Conservation (phyloP, 1,139 yeast species). For the Yamadazyma diddensiae region DNA sequence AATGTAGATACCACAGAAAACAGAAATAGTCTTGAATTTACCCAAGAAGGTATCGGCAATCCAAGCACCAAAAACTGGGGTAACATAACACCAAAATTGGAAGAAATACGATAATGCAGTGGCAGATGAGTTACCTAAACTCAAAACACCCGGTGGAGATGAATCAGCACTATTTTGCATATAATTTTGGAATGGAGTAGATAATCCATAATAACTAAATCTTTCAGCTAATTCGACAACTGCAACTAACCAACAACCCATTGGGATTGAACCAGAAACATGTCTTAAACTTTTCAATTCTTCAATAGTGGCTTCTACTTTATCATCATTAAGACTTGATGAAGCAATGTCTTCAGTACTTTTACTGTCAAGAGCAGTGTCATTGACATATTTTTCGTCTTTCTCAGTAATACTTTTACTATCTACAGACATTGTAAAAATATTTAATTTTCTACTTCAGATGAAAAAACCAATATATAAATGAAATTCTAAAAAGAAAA, state of each 20-base stretch:
- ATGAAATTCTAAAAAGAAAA: background rate
- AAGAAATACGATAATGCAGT: constrained; percentile 73
- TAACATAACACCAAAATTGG: constrained; percentile 80
- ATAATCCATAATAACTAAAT: constrained; percentile 78
- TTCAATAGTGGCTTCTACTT: constrained; percentile 32
- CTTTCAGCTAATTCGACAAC: constrained; percentile 80
- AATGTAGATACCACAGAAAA: constrained; percentile 58
- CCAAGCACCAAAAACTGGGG: constrained; percentile 78
- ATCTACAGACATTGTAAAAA: constrained; percentile 6
- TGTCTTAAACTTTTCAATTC: constrained; percentile 42
- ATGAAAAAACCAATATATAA: background rate
- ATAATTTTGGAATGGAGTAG: constrained; percentile 76
- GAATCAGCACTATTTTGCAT: constrained; percentile 54
- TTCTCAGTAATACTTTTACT: constrained; percentile 2
- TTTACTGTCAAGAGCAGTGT: background rate
- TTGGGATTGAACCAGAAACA: constrained; percentile 39
- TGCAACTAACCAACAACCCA: constrained; percentile 68
- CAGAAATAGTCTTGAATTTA: constrained; percentile 64
- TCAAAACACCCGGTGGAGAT: constrained; percentile 59
- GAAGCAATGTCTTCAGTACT: background rate
- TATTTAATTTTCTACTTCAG: too few relatives aligned
- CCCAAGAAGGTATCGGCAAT: constrained; percentile 75
- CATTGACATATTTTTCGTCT: constrained; percentile 1
- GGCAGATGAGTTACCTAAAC: constrained; percentile 62
- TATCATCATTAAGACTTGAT: constrained; percentile 18